These are phyloP conservation scores for Lumnitzera littorea DNA, from an alignment of 345 rosid genomes.

Conservation along the genomic window DNA sequence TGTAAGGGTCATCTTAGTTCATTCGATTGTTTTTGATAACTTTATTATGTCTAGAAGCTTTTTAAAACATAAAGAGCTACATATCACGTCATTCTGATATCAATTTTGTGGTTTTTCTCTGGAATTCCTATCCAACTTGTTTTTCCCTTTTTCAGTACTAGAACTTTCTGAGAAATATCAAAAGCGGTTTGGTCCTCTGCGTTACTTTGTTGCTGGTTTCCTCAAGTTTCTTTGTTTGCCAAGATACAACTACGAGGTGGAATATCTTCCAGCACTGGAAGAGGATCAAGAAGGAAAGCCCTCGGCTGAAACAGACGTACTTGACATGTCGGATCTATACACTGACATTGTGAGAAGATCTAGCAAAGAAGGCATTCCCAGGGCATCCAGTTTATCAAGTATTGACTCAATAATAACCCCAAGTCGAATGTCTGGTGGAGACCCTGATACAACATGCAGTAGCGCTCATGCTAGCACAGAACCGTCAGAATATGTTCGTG, in stretches of 20 bases:
- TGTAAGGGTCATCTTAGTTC: too few relatives aligned
- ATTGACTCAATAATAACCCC: conserved; percentile 95
- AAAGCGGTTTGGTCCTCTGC: conserved; percentile 92
- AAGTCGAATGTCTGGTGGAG: conserved; percentile 69
- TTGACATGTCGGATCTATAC: conserved; percentile 76
- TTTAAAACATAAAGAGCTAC: too few relatives aligned
- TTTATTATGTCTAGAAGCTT: too few relatives aligned
- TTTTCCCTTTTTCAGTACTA: conserved; percentile 49
- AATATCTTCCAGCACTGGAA: conserved; percentile 79
- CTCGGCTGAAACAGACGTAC: conserved; percentile 37
- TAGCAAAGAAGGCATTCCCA: conserved; percentile 72
- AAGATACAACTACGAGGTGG: conserved; percentile 89
- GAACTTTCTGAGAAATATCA: conserved; percentile 93
- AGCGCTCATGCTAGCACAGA: conserved; percentile 79
- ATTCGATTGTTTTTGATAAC: too few relatives aligned
- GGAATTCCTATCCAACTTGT: neutral
- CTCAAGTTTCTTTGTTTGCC: conserved; percentile 94
- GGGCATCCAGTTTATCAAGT: conserved; percentile 96
- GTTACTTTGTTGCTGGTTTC: conserved; percentile 94
- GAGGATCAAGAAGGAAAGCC: conserved; percentile 56
- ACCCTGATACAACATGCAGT: conserved; percentile 57
- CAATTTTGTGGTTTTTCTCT: too few relatives aligned
- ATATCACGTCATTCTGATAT: too few relatives aligned
- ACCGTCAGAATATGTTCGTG: conserved; percentile 95
- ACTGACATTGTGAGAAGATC: conserved; percentile 82